These are phyloP conservation scores for Phialocephala sp. DNA, from an alignment of 2,329 filamentous ascomycete genomes.

Conservation along the genomic window DNA sequence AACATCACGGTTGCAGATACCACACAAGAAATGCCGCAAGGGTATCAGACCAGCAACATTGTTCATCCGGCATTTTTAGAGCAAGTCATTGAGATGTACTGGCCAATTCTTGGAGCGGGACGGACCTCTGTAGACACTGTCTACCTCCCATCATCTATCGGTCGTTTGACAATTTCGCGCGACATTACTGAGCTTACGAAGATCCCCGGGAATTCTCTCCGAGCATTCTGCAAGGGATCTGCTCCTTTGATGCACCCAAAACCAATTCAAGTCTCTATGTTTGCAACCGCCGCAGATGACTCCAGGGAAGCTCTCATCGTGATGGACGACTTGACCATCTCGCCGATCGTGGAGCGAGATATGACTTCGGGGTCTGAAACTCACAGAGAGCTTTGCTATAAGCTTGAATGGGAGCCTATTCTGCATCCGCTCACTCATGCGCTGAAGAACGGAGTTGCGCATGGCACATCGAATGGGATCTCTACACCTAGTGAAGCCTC, in stretches of 20 bases:
- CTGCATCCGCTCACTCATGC: conserved; percentile 18
- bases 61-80: conserved; percentile 56
- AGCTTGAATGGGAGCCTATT: conserved; percentile 52
- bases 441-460: conserved; percentile 29
- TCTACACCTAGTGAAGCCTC: not conserved
- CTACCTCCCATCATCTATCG: conserved; percentile 52
- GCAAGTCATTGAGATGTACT: conserved; percentile 50
- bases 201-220: conserved; percentile 44
- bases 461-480: conserved; percentile 11
- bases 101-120: conserved; percentile 46
- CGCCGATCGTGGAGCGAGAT: conserved; percentile 49
- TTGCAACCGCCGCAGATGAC: conserved; percentile 42
- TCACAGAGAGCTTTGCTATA: conserved; percentile 54
- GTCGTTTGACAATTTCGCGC: conserved; percentile 47
- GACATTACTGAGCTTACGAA: conserved; percentile 46
- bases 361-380: conserved; percentile 38
- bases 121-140: conserved; percentile 44
- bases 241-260: conserved; percentile 41
- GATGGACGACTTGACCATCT: conserved; percentile 47
- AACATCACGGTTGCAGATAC: conserved; percentile 51
- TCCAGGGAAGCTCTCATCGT: conserved; percentile 45
- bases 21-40: conserved; percentile 50
- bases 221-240: conserved; percentile 47
- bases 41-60: conserved; percentile 49
- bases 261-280: conserved; percentile 48